Percentiles rank a stretch among this genome's conserved stretches.
These are phyloP conservation scores for Closterium sp. DNA, from an alignment of 139 green algal species.

Conservation along the genomic window DNA sequence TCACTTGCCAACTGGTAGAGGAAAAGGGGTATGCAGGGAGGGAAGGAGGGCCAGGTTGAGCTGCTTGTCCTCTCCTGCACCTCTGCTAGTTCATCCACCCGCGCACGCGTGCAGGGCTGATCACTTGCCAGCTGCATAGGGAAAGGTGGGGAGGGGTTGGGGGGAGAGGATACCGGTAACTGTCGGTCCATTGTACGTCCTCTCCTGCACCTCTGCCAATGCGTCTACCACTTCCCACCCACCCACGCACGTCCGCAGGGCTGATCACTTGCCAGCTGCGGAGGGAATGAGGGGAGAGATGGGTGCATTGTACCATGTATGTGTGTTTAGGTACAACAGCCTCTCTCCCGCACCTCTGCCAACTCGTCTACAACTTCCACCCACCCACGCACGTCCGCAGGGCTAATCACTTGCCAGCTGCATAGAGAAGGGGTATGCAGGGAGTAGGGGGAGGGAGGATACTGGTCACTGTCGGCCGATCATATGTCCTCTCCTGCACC, in stretches of 20 bases:
- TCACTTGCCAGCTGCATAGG: slow-evolving; percentile 64
- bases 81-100: slow-evolving; percentile 61
- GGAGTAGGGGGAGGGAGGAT: too few species aligned
- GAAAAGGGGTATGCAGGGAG: too few species aligned
- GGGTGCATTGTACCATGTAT: too few species aligned
- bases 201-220: too few species aligned
- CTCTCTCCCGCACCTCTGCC: slow-evolving; percentile 58
- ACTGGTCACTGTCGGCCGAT: too few species aligned
- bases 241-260: slow-evolving; percentile 38
- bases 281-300: too few species aligned
- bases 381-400: slow-evolving; percentile 36
- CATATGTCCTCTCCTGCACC: slow-evolving; percentile 61
- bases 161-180: too few species aligned
- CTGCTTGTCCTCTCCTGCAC: slow-evolving; percentile 55
- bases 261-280: slow-evolving; percentile 63
- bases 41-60: too few species aligned
- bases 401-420: slow-evolving; percentile 63
- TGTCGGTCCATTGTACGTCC: slow-evolving; percentile 56
- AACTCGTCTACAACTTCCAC: slow-evolving; percentile 59
- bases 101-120: slow-evolving; percentile 37
- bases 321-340: too few species aligned
- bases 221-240: too few species aligned
- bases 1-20: slow-evolving; percentile 59
- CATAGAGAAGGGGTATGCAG: background rate
- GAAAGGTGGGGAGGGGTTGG: too few species aligned